Conservation (phyloP, 371 early-diverging fungal species). For the Cokeromyces recurvatus region DNA sequence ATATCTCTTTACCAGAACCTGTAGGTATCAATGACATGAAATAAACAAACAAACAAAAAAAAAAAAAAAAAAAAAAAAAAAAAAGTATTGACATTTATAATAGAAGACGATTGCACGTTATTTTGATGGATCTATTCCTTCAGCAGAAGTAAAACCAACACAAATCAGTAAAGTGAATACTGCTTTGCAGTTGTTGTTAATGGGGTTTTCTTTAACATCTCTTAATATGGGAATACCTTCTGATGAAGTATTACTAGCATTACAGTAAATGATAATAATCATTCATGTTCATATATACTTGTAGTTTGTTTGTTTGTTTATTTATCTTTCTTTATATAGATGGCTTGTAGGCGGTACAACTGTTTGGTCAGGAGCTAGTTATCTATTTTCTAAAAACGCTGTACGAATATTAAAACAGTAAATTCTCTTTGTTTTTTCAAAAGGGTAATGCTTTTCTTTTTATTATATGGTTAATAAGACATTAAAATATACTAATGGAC, state of each 20-base stretch:
- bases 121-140: slow-evolving; percentile 87
- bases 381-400: slow-evolving; percentile 73
- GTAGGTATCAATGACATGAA: slow-evolving; percentile 58
- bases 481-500: too few relatives aligned
- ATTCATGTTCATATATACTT: too few relatives aligned
- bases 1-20: slow-evolving; percentile 84
- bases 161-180: slow-evolving; percentile 90
- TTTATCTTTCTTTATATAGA: too few relatives aligned
- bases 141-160: slow-evolving; percentile 89
- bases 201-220: slow-evolving; percentile 69
- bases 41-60: too few relatives aligned
- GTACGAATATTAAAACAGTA: slow-evolving; percentile 51
- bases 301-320: too few relatives aligned
- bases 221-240: slow-evolving; percentile 28
- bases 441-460: not conserved
- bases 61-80: too few relatives aligned
- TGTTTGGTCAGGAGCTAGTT: slow-evolving; percentile 74
- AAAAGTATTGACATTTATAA: too few relatives aligned
- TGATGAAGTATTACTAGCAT: slow-evolving; percentile 29
- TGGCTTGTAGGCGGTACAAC: slow-evolving; percentile 79
- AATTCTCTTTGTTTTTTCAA: not conserved
- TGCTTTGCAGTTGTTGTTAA: slow-evolving; percentile 79
- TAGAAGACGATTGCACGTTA: slow-evolving; percentile 83
- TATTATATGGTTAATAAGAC: too few relatives aligned
- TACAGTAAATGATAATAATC: slow-evolving; percentile 49